Evolutionary conservation across 306 rosid genomes (phyloP), one percentile per base, ranked within the genome.

Genomic region (Gillenia trifoliata): DNA sequence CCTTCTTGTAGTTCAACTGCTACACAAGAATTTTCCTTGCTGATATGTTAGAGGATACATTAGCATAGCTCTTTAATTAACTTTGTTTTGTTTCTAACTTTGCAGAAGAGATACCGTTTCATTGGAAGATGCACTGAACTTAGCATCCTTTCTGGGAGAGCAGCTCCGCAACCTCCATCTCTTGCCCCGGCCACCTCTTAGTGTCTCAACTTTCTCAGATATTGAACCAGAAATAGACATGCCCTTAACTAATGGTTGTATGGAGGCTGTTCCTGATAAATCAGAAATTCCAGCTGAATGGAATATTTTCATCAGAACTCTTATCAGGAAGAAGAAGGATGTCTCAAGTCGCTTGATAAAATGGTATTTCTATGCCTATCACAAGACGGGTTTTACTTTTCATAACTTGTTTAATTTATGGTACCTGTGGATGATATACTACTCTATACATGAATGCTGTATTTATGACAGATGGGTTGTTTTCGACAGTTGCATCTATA

Each of bases 131-230:
- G 72, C 68, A 55, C 82, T 89, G 71, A 83, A 71, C 81, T 77
- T 94, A 73, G 97, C 97, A 75, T 88, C 96, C 62, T 94, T 94
- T 78, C 70, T 92, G 77, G 99, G 96, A 23, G 95, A 90, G 85
- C 95, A 90, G 83, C 82, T 94, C 64, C 80, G 77, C 64, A 80
- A 86, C 71, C 88, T 94, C 76, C 99, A 94, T 84, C 96, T 94
- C 82, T 81, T 94, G 89, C 91, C 94, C 55, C 86, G 50, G 70
- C 97, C 97, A 75, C 86, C 92, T 70, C 28, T 81, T 41, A 78
- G 66, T 71, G 19, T 68, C 84, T 81, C 85, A 66, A 79, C 41
- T 75, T 76, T 71, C 57, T 61, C 86, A 22, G 79, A 86, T 72
- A 57, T 78, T 71, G 83, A 82, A 69, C 79, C 19, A 54, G 82